These are phyloP conservation scores for Trypanosoma avium DNA, from an alignment of 208 protist species.

Conservation along the genomic window DNA sequence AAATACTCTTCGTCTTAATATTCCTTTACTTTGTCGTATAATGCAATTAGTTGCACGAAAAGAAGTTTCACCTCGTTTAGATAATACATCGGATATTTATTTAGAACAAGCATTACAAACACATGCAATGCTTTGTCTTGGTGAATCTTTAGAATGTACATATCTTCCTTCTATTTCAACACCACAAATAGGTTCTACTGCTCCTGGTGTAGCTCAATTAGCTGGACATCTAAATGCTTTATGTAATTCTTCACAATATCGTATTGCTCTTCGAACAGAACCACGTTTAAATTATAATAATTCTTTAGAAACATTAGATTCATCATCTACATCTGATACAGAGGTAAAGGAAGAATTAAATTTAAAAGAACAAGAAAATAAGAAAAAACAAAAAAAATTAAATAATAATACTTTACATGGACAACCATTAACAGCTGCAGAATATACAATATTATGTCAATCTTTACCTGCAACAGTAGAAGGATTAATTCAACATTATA, in stretches of 20 bases:
- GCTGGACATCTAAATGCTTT: constrained; percentile 23
- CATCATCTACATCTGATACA: background rate
- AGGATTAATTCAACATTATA: constrained; percentile 45
- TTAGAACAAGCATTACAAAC: constrained; percentile 60
- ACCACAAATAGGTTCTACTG: background rate
- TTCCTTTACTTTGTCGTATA: constrained; percentile 25
- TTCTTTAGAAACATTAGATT: too few relatives aligned
- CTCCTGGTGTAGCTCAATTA: constrained; percentile 8
- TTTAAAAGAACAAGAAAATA: background rate
- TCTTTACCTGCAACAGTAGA: constrained; percentile 33
- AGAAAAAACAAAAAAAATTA: background rate
- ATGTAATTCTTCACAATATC: constrained; percentile 4
- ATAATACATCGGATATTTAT: constrained; percentile 35
- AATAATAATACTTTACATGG: background rate
- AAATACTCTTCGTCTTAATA: constrained; percentile 33
- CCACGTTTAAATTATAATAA: background rate
- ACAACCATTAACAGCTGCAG: constrained; percentile 66
- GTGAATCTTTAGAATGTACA: constrained; percentile 27
- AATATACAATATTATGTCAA: constrained; percentile 81
- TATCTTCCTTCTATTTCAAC: constrained; percentile 17
- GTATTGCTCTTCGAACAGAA: constrained; percentile 5
- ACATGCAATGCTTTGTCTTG: constrained; percentile 57
- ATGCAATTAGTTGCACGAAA: constrained; percentile 17
- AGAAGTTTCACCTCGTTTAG: constrained; percentile 5
- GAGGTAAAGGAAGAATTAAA: background rate